Evolutionary conservation across 768 basidiomycete species (phyloP).

Genomic region (Boletus patriciae): DNA sequence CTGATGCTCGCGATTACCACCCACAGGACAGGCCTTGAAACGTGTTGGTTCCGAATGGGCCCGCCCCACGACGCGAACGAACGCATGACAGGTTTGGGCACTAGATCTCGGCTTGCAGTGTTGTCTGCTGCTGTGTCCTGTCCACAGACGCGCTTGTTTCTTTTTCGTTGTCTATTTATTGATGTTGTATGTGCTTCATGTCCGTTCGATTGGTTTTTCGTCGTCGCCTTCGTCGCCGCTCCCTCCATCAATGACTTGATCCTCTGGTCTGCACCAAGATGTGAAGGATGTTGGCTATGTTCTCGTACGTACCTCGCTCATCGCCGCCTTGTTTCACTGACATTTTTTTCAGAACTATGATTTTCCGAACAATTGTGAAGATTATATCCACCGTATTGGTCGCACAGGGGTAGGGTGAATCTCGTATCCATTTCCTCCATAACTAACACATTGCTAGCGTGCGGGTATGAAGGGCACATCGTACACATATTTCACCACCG

Average conservation of each 20-base stretch:
- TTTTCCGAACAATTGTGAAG: conserved; percentile 97
- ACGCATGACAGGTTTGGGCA: conserved; percentile 25
- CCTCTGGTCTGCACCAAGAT: conserved; percentile 53
- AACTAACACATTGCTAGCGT: conserved; percentile 51
- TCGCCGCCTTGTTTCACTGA: conserved; percentile 7
- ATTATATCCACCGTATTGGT: conserved; percentile 98
- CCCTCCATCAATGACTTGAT: conserved; percentile 34
- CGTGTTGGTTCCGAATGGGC: conserved; percentile 24
- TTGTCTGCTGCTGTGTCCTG: conserved; percentile 27
- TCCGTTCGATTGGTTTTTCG: conserved; percentile 15
- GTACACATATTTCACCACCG: conserved; percentile 96
- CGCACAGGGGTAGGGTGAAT: conserved; percentile 76
- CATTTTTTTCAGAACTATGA: conserved; percentile 74
- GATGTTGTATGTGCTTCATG: conserved; percentile 37
- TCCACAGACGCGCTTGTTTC: conserved; percentile 34
- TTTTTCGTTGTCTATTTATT: conserved; percentile 30
- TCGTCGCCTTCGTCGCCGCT: conserved; percentile 14
- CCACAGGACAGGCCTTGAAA: conserved; percentile 29
- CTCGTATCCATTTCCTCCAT: background rate
- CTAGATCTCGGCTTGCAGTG: conserved; percentile 21
- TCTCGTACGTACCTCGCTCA: conserved; percentile 59
- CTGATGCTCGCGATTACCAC: conserved; percentile 26
- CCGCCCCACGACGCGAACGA: conserved; percentile 19
- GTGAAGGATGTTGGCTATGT: conserved; percentile 99
- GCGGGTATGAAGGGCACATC: conserved; percentile 90